Evolutionary conservation across 345 rosid genomes (phyloP).

Genomic region (Capsella bursapastoris): DNA sequence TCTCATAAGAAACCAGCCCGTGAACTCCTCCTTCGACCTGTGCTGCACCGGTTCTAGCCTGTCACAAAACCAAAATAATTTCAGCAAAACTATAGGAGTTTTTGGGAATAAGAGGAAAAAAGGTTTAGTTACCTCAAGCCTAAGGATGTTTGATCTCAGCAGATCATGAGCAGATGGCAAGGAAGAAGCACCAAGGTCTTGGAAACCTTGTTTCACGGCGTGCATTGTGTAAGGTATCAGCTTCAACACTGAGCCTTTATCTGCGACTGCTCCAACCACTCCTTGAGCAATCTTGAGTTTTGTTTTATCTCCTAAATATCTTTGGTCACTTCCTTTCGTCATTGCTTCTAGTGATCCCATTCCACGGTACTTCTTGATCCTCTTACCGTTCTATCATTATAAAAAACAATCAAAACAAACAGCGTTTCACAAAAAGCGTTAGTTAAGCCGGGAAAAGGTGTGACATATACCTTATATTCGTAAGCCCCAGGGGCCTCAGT

Average conservation of each 20-base stretch:
- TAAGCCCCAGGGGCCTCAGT: slow-evolving; percentile 87
- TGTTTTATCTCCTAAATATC: slow-evolving; percentile 84
- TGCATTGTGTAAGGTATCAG: slow-evolving; percentile 90
- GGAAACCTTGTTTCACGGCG: slow-evolving; percentile 98
- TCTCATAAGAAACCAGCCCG: slow-evolving; percentile 72
- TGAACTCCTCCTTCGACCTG: slow-evolving; percentile 90
- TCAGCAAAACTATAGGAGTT: slow-evolving; percentile 5
- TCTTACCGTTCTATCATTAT: slow-evolving; percentile 58
- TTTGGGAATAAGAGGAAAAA: background rate
- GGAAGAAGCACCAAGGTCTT: slow-evolving; percentile 92
- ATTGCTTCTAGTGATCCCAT: slow-evolving; percentile 99
- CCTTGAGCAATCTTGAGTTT: slow-evolving; percentile 98
- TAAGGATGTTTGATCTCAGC: slow-evolving; percentile 67
- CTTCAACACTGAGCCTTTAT: slow-evolving; percentile 90
- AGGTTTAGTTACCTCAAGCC: slow-evolving; percentile 71
- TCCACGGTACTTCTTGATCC: slow-evolving; percentile 83
- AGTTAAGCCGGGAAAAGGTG: slow-evolving; percentile 19
- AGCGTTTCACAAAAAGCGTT: background rate
- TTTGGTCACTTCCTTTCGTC: slow-evolving; percentile 93
- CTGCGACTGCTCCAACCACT: slow-evolving; percentile 93
- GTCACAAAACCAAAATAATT: slow-evolving; percentile 26
- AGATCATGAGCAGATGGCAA: slow-evolving; percentile 74
- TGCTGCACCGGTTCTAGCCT: slow-evolving; percentile 95
- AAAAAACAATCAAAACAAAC: slow-evolving; percentile 9
- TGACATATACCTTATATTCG: slow-evolving; percentile 55